Conservation (phyloP, 83 land plant species). For the Picea engelmannii region DNA sequence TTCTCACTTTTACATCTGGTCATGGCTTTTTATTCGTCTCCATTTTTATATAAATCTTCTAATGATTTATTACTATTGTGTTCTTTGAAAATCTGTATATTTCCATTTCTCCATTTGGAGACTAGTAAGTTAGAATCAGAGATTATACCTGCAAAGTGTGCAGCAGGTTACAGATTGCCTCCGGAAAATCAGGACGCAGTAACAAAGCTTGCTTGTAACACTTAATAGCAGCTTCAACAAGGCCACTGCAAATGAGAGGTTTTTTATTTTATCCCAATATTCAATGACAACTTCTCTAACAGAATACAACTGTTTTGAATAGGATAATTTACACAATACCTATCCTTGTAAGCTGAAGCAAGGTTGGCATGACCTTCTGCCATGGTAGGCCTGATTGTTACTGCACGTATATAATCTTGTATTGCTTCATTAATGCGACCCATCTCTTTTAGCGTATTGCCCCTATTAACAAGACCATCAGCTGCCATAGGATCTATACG, state of each 20-base stretch:
- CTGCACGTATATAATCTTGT: conserved; percentile 94
- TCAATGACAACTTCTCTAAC: neutral
- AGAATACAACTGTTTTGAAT: neutral
- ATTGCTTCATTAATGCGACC: conserved; percentile 98
- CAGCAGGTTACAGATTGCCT: conserved; percentile 96
- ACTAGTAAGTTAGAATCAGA: too few species aligned
- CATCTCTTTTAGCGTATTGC: conserved; percentile 92
- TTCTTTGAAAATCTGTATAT: neutral
- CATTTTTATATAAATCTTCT: neutral
- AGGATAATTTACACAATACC: conserved; percentile 38
- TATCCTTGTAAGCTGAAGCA: conserved; percentile 99
- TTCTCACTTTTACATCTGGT: neutral
- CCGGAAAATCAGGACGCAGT: conserved; percentile 94
- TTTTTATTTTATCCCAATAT: neutral
- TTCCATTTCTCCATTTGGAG: neutral
- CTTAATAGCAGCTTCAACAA: conserved; percentile 91
- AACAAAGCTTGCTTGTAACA: conserved; percentile 92
- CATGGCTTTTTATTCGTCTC: neutral
- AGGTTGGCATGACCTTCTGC: conserved; percentile 99
- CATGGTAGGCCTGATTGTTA: conserved; percentile 88
- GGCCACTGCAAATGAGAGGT: conserved; percentile 61
- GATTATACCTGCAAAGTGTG: conserved; percentile 92
- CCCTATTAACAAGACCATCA: conserved; percentile 96
- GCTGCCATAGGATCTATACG: conserved; percentile 97
- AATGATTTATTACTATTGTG: neutral